Base-by-base conservation (phyloP, 306 rosid genomes). In the Malus sieversii region DNA sequence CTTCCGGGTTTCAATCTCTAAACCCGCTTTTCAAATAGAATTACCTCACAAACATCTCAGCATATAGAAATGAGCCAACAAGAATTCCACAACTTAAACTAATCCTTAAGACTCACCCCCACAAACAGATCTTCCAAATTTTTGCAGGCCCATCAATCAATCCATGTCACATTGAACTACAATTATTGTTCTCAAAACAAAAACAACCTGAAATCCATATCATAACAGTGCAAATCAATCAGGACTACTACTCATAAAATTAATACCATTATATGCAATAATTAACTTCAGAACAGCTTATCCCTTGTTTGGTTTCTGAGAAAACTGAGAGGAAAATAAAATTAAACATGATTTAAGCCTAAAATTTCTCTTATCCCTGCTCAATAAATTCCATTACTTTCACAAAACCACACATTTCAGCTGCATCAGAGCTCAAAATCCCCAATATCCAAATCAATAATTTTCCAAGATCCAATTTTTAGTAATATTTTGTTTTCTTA, bases 11-110 rank as follows among this genome's bases (percentile, higher is more conserved):
- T 25, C 71, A 35, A 33, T 14, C 68, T 30, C 20, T 46, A 57
- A 68, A 73, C 70, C 53, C 80, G 53, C 72, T 68, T 55, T 13
- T 12, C 74, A n/a, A 73, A 45, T n/a, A 44, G 71, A 68, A 42
- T 69, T 66, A 53, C 83, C 75, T 77, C 66, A 66, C 85, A 63
- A 71, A 71, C 82, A 78, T 78, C 68, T 57, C 27, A 45, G 72
- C 15, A 57, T 35, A 76, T 67, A 67, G 5, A 71, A 78, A 20
- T 62, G 60, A 46, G 51, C 70, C 6, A 74, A 74, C 32, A 74
- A 62, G 58, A 68, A 80, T 48, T 48, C 83, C 58, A 35, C 70
- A 80, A 11, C 33, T 15, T 32, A 60, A 48, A 51, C 40, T 20
- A 76, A 33, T 23, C 70, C 46, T 51, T 57, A 58, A 30, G 46